Evolutionary conservation across 768 basidiomycete species (phyloP).

Genomic region (Lanmaoa rubissima): DNA sequence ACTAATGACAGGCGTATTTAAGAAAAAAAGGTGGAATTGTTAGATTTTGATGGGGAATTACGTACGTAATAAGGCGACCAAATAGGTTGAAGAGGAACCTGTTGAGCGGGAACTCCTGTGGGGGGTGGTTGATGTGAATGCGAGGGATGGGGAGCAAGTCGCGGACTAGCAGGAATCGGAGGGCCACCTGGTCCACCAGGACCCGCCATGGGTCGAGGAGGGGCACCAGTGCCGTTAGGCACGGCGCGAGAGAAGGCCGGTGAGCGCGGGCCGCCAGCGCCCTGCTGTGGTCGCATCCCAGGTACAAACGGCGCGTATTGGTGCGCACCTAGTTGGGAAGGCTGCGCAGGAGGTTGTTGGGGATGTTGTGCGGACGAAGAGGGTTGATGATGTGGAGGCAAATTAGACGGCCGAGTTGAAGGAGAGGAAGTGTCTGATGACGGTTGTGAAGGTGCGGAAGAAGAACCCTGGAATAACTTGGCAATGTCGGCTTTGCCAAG

Average conservation of each 20-base stretch:
- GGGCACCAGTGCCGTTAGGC: constrained; percentile 53
- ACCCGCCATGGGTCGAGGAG: constrained; percentile 46
- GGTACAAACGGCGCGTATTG: constrained; percentile 51
- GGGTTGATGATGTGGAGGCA: constrained; percentile 47
- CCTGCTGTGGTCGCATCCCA: constrained; percentile 43
- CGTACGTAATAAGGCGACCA: constrained; percentile 61
- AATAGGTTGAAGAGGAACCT: constrained; percentile 40
- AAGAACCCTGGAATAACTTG: constrained; percentile 40
- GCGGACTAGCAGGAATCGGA: constrained; percentile 59
- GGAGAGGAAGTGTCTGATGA: constrained; percentile 58
- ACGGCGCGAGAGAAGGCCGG: constrained; percentile 62
- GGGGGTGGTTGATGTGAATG: constrained; percentile 54
- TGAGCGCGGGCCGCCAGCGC: constrained; percentile 59
- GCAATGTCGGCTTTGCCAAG: constrained; percentile 38
- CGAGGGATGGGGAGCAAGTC: constrained; percentile 51
- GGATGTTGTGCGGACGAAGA: constrained; percentile 38
- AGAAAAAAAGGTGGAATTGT: not conserved
- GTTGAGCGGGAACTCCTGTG: constrained; percentile 47
- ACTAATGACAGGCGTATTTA: constrained; percentile 30
- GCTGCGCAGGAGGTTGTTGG: constrained; percentile 37
- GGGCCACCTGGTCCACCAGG: constrained; percentile 55
- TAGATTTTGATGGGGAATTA: constrained; percentile 13
- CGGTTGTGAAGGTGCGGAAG: constrained; percentile 44
- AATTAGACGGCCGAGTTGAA: constrained; percentile 49
- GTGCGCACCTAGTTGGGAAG: constrained; percentile 44